These are phyloP conservation scores for Barnettozyma botsteinii DNA, from an alignment of 805 yeast genomes.

Conservation along the genomic window DNA sequence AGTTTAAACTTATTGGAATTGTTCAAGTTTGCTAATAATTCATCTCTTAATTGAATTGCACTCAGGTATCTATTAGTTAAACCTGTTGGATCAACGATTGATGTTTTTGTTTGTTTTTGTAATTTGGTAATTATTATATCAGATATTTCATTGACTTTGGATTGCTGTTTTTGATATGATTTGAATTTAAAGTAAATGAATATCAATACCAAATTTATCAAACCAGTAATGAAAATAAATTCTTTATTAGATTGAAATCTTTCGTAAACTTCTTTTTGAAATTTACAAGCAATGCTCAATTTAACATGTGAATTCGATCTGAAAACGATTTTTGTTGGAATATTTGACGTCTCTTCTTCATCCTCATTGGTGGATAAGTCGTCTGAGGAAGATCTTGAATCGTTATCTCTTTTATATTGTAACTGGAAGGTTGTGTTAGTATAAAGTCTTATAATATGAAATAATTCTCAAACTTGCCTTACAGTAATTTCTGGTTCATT, in stretches of 20 bases:
- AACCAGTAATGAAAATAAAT: constrained; percentile 10
- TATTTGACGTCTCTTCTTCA: constrained; percentile 32
- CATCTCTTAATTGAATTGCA: constrained; percentile 67
- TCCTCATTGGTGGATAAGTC: constrained; percentile 32
- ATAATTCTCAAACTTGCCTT: constrained; percentile 56
- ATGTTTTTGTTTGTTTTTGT: constrained; percentile 36
- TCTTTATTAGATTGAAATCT: constrained; percentile 27
- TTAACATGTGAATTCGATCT: constrained; percentile 68
- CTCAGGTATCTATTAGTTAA: constrained; percentile 48
- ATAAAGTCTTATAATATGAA: constrained; percentile 1
- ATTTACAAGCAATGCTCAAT: constrained; percentile 51
- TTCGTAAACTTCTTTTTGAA: constrained; percentile 45
- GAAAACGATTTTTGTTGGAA: constrained; percentile 40
- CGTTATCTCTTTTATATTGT: constrained; percentile 30
- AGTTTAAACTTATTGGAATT: constrained; percentile 35
- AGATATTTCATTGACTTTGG: constrained; percentile 40
- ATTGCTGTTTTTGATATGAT: constrained; percentile 33
- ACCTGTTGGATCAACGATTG: constrained; percentile 30
- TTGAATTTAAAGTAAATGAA: constrained; percentile 31
- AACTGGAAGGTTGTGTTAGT: constrained; percentile 22
- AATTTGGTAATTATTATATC: constrained; percentile 45
- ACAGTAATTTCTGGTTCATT: constrained; percentile 66
- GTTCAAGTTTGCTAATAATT: constrained; percentile 36
- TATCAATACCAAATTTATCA: constrained; percentile 14
- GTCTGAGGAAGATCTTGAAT: constrained; percentile 36